Evolutionary conservation across 306 rosid species (phyloP).

Genomic region (Prinsepia uniflora): DNA sequence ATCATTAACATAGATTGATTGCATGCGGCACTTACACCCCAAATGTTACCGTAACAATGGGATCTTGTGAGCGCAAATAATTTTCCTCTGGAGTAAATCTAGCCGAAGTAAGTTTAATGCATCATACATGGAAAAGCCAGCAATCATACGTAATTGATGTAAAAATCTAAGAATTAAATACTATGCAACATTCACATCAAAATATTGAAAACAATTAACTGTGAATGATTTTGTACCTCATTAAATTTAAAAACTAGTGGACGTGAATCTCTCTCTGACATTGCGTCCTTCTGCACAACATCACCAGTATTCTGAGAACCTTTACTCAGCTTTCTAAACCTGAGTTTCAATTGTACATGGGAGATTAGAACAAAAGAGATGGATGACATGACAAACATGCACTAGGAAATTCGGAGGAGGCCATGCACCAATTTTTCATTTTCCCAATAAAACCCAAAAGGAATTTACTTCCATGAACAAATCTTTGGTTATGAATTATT

Average conservation of each 20-base stretch:
- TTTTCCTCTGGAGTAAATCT: background rate
- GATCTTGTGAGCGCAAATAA: background rate
- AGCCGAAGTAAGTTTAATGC: background rate
- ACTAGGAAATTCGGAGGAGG: constrained; percentile 22
- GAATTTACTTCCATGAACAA: background rate
- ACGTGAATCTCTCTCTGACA: constrained; percentile 47
- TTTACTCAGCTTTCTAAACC: constrained; percentile 57
- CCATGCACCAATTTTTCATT: constrained; percentile 6
- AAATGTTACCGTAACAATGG: background rate
- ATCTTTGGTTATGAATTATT: background rate
- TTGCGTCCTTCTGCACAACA: constrained; percentile 47
- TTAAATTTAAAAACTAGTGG: constrained; percentile 81
- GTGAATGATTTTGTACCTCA: constrained; percentile 48
- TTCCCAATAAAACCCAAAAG: background rate
- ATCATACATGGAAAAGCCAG: background rate
- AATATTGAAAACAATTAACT: background rate
- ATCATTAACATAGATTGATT: background rate
- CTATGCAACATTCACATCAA: constrained; percentile 11
- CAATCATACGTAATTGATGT: constrained; percentile 10
- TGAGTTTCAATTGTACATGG: constrained; percentile 30
- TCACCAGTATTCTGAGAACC: constrained; percentile 44
- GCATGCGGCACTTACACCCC: constrained; percentile 1
- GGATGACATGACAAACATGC: constrained; percentile 20
- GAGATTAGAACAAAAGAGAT: constrained; percentile 19
- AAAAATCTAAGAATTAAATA: constrained; percentile 11